These are phyloP conservation scores for Penicillium concentricum DNA, from an alignment of 2,329 filamentous ascomycete species.

Conservation along the genomic window DNA sequence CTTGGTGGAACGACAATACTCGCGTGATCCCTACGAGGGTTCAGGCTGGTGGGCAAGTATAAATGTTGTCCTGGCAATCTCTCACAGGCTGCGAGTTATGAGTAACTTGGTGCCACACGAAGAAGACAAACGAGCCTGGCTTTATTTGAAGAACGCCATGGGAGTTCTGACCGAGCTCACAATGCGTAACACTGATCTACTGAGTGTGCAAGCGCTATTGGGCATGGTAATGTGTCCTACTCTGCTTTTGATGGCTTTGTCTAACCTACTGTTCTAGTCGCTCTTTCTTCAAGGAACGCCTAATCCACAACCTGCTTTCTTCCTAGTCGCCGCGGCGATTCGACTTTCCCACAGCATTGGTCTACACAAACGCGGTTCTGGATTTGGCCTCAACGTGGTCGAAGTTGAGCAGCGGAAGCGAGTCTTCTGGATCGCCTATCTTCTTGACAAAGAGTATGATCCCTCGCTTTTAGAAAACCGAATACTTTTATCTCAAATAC, in stretches of 20 bases:
- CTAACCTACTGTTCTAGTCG: slow-evolving; percentile 48
- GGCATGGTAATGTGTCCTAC: slow-evolving; percentile 64
- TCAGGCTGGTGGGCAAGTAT: slow-evolving; percentile 98
- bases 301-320: slow-evolving; percentile 91
- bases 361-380: slow-evolving; percentile 86
- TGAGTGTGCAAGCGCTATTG: slow-evolving; percentile 90
- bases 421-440: slow-evolving; percentile 75
- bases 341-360: slow-evolving; percentile 90
- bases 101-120: slow-evolving; percentile 87
- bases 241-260: background rate
- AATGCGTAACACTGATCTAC: slow-evolving; percentile 91
- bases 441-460: slow-evolving; percentile 67
- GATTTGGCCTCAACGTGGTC: slow-evolving; percentile 88
- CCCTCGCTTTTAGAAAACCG: too few species aligned
- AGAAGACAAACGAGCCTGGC: slow-evolving; percentile 93
- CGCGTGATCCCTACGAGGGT: slow-evolving; percentile 84
- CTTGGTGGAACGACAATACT: slow-evolving; percentile 90
- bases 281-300: slow-evolving; percentile 94
- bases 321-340: slow-evolving; percentile 87
- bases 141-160: slow-evolving; percentile 94
- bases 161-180: slow-evolving; percentile 88
- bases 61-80: slow-evolving; percentile 90
- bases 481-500: background rate
- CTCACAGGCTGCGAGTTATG: slow-evolving; percentile 90
- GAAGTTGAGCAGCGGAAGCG: slow-evolving; percentile 88